Conservation (phyloP, 768 basidiomycete genomes). For the Trametes cubensis region DNA sequence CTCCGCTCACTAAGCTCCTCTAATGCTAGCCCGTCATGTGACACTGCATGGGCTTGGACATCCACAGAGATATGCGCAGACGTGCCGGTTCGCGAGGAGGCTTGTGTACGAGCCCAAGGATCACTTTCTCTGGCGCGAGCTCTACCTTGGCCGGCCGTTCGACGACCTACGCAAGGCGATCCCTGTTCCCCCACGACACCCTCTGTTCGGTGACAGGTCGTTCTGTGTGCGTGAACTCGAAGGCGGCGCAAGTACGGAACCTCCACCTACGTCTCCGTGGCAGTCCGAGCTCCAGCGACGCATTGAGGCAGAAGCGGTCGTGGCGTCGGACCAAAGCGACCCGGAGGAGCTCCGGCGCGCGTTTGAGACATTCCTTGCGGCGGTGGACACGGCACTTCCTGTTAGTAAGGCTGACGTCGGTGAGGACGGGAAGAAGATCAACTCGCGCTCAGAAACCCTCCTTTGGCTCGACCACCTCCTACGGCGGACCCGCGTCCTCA, state of each 20-base stretch:
- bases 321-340: neutral
- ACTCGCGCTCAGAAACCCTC: conserved; percentile 43
- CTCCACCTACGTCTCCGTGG: conserved; percentile 30
- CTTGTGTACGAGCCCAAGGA: conserved; percentile 55
- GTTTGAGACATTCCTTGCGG: conserved; percentile 45
- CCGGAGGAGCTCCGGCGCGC: conserved; percentile 27
- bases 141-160: conserved; percentile 61
- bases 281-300: conserved; percentile 26
- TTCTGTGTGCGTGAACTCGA: neutral
- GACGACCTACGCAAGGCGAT: conserved; percentile 60
- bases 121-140: conserved; percentile 67
- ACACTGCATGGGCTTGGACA: neutral
- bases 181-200: conserved; percentile 15
- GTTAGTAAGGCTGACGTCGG: conserved; percentile 6
- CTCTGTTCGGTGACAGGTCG: too few species aligned
- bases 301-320: conserved; percentile 17
- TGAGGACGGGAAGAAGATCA: conserved; percentile 14
- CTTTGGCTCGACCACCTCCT: conserved; percentile 51
- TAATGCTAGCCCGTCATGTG: neutral
- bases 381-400: conserved; percentile 22
- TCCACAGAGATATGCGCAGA: conserved; percentile 48
- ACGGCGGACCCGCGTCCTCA: conserved; percentile 37
- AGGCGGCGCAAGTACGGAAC: neutral
- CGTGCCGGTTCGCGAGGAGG: conserved; percentile 50
- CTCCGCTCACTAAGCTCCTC: neutral